A percentile compares a stretch with the other conserved stretches of the same genome.
Evolutionary conservation across 202 grass and related monocot species (phyloP).

Genomic region (Setaria italica): DNA sequence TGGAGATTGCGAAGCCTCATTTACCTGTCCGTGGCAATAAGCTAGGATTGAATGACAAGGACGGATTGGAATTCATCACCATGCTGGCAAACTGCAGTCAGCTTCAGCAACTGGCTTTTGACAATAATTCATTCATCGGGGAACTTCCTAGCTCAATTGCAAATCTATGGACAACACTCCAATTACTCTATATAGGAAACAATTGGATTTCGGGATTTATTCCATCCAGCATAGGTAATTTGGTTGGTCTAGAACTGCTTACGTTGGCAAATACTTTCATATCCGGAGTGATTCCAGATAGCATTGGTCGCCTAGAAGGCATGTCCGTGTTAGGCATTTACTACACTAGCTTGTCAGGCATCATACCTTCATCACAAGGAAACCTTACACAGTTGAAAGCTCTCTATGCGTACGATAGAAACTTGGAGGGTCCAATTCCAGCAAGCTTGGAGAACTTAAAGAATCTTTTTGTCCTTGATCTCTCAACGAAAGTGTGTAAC

Average conservation of each 20-base stretch:
- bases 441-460: no score
- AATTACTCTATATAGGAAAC: not conserved
- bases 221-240: not conserved
- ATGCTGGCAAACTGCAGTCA: not conserved
- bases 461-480: no score
- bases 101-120: not conserved
- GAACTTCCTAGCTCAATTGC: not conserved
- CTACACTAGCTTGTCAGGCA: constrained; percentile 11
- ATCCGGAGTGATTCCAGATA: not conserved
- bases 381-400: constrained; percentile 32
- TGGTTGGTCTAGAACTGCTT: constrained; percentile 1
- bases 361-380: not conserved
- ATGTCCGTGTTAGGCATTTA: not conserved
- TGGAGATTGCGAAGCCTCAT: no score
- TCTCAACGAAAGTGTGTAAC: no score
- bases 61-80: not conserved
- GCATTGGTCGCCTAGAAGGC: not conserved
- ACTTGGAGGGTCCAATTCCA: constrained; percentile 37
- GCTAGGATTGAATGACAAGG: not conserved
- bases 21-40: not conserved
- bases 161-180: constrained; percentile 7
- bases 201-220: not conserved
- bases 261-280: not conserved
- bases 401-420: not conserved
- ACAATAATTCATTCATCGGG: not conserved